Base-by-base conservation (phyloP, 345 rosid genomes). In the Luvunga scandens region DNA sequence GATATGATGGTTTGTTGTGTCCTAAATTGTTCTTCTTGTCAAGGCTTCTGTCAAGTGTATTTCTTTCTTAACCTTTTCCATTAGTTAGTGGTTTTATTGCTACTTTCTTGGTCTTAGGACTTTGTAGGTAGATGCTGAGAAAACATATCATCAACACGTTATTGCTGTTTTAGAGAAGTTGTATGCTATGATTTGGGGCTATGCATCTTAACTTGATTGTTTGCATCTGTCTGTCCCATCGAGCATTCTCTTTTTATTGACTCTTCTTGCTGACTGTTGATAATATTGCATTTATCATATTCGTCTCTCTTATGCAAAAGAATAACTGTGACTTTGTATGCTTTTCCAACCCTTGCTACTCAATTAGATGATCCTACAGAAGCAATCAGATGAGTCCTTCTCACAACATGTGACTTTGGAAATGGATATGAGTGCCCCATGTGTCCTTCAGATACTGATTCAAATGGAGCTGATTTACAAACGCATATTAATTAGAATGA, bases 41-140 rank as follows among this genome's bases (percentile, higher is more conserved):
- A 45, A 42, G 21, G 9, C 19, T 25, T 38, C 36, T 34, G 16
- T 45, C 66, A 4, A 21, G 30, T 73, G 13, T n/a, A n/a, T n/a
- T n/a, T 63, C 39, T 27, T 27, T 18, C 1, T 55, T 48, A 48
- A 48, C 27, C 57, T 33, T 69, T 28, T 25, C n/a, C 66, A 18
- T 9, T 16, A 2, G 42, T 1, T 12, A 42, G 18, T 39, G 14
- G n/a, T 64, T 76, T 60, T 30, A 64, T 64, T 27, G 19, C 66
- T 42, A 24, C 22, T 63, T 5, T 12, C 64, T 19, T 56, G 19
- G 71, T 18, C 28, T 28, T 83, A 77, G 69, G 36, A 57, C 63
- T 77, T 78, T 70, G 69, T 89, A 95, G 98, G 92, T 93, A 78
- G 94, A 95, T 83, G 94, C 97, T 0, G 97, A 95, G 88, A 92